phyloP scores from a whole-genome alignment of 2,329 filamentous ascomycete species.

The Colletotrichum higginsianum region DNA sequence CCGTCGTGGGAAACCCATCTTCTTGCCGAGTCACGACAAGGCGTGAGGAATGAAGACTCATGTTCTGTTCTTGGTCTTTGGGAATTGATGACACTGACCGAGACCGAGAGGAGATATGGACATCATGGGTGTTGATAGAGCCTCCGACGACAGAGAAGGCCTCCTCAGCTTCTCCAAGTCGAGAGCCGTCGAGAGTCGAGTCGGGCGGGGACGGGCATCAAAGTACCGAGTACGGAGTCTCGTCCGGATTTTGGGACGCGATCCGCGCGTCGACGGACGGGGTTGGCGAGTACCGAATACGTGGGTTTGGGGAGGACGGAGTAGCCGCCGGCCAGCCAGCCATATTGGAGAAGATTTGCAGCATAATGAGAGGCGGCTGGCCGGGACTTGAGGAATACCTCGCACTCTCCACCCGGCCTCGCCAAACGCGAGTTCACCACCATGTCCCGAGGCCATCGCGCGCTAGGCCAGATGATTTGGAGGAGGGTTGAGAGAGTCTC shows the following conservation, averaged over 20 bases:
- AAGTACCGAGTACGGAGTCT: constrained; percentile 17
- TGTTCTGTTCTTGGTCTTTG: too few relatives aligned
- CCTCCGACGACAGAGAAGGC: not conserved
- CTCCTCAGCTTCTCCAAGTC: too few relatives aligned
- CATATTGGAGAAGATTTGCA: too few relatives aligned
- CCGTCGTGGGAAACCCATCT: constrained; percentile 5
- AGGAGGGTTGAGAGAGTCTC: not conserved
- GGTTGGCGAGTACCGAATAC: constrained; percentile 10
- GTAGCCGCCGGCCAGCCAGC: too few relatives aligned
- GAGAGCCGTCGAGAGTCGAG: not conserved
- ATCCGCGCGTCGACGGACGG: not conserved
- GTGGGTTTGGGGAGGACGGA: not conserved
- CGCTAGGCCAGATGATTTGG: constrained; percentile 6
- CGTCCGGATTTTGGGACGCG: not conserved
- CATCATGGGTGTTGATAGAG: not conserved
- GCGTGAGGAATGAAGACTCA: too few relatives aligned
- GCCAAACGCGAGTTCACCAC: not conserved
- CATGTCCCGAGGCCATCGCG: not conserved
- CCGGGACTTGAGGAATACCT: constrained; percentile 1
- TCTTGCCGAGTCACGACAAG: constrained; percentile 15
- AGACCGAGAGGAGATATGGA: not conserved
- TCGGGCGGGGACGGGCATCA: not conserved
- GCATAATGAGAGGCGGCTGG: constrained; percentile 24
- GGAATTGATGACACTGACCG: not conserved
- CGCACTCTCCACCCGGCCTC: not conserved